Base-by-base conservation (phyloP, 2,329 filamentous ascomycete species). In the Phyllachora maydis region DNA sequence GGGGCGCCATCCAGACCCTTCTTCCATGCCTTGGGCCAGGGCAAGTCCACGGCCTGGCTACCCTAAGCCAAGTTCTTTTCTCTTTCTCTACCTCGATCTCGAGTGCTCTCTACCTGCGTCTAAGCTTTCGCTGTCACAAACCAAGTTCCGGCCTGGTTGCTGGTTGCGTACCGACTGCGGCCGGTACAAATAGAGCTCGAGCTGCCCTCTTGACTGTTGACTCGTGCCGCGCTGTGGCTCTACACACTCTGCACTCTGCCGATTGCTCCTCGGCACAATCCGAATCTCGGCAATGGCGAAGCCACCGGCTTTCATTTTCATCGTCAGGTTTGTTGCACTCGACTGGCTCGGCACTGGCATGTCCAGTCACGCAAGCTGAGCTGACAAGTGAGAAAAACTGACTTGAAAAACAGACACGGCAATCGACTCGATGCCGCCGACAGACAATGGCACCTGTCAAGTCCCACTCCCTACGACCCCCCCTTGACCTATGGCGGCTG, bases 401-500 rank as follows among this genome's bases (percentile, higher is more conserved):
- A 14, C 20, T 22, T n/a, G 5, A 11, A 20, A 11, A 20, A 19
- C 28, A 72, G 88, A 49, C 88, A 98, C 48, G 88, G 88, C 40
- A 78, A 83, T 37, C 75, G 88, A 35, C 72, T 98, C 28, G 88
- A 98, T 46, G 81, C 81, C 26, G 82, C 83, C 31, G 83, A 98
- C 57, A 82, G 83, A 44, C 69, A 79, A 46, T 98, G 88, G 88
- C 81, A 93, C 46, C 62, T 92, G 26, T 76, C 77, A 15, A 92
- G 88, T 5, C 77, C 83, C 2, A 83, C 81, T 5, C 88, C 88
- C 2, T 98, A 95, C 55, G 85, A 98, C 35, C 79, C 88, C 34
- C 88, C 88, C 23, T 59, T 98, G 28, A 92, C 83, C 3, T 95
- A 93, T 42, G 78, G 79, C 35, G 88, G 88, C 33, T 93, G 88